Evolutionary conservation across 169 alveolate species (phyloP), one percentile per base, ranked within the genome.

Genomic region (Cryptosporidium ryanae): DNA sequence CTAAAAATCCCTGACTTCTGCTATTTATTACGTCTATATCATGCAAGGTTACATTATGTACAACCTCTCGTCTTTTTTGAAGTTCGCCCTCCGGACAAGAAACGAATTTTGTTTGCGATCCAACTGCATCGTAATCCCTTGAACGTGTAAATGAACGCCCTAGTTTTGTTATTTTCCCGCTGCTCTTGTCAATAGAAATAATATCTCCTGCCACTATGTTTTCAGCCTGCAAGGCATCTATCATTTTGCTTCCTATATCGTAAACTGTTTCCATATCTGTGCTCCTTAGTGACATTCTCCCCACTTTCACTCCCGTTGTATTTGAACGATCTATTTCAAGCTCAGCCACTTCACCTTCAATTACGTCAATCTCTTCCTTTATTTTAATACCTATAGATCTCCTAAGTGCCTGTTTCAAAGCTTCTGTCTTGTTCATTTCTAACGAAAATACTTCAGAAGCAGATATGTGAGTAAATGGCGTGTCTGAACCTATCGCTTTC

Each of bases 31-130:
- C 99, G 92, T 98, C 99, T 29, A 98, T 95, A 84, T 98, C 99
- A 83, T 98, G 99, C 76, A 98, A 91, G 10, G 99, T 97, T 31
- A 98, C 99, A 2, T 98, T 97, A 91, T 98, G 99, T 17, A 97
- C 99, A 23, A 98, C 99, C 92, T 97, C 99, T 92, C 97, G 97
- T 83, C 98, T 95, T 94, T 98, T 98, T 92, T 98, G 98, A 55
- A 98, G 95, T 90, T 98, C 99, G 29, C 99, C 99, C 65, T 98
- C 99, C 3, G 99, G 99, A 91, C 99, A 97, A 93, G 96, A 96
- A 52, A 95, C 96, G 71, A 91, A 94, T 71, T 92, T 90, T 32
- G 97, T 94, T 83, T 97, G 94, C 8, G 98, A 98, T 6, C 99
- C 99, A 96, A 97, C 95, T 29, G 99, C 99, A 91, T 98, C 99